Evolutionary conservation across 2,329 filamentous ascomycete genomes (phyloP).

Genomic region (Massarina eburnea): DNA sequence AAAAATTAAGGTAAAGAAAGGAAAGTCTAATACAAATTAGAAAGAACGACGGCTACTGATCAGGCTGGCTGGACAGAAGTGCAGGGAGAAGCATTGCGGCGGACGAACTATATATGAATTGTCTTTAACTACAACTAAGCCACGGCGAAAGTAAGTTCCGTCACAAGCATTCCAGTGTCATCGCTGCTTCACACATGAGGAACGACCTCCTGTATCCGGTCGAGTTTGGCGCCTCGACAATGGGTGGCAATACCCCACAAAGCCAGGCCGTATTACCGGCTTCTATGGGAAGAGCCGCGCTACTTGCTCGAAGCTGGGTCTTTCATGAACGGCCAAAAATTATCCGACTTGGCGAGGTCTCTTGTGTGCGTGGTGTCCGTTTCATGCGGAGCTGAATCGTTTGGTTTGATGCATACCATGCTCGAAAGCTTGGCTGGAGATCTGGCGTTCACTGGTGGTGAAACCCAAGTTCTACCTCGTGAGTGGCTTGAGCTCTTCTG

Average conservation of each 20-base stretch:
- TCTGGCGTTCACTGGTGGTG: slow-evolving; percentile 11
- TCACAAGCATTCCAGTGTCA: slow-evolving; percentile 19
- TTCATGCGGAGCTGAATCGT: slow-evolving; percentile 29
- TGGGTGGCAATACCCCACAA: slow-evolving; percentile 12
- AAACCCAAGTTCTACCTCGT: slow-evolving; percentile 11
- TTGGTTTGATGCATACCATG: slow-evolving; percentile 27
- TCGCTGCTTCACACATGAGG: slow-evolving; percentile 17
- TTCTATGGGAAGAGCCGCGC: slow-evolving; percentile 11
- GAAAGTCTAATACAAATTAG: slow-evolving; percentile 21
- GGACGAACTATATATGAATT: slow-evolving; percentile 26
- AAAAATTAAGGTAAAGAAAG: slow-evolving; percentile 20
- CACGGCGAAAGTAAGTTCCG: slow-evolving; percentile 21
- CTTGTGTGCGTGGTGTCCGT: slow-evolving; percentile 26
- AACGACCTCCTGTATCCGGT: slow-evolving; percentile 17
- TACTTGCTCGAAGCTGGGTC: slow-evolving; percentile 8
- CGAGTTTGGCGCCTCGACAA: slow-evolving; percentile 14
- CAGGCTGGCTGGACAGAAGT: slow-evolving; percentile 33
- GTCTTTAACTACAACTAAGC: slow-evolving; percentile 7
- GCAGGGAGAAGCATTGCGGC: slow-evolving; percentile 11
- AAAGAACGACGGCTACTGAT: slow-evolving; percentile 34
- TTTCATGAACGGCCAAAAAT: slow-evolving; percentile 25
- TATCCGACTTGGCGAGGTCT: slow-evolving; percentile 22
- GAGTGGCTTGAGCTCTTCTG: slow-evolving; percentile 7
- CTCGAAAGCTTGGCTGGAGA: slow-evolving; percentile 21
- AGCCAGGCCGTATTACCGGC: slow-evolving; percentile 7